These are phyloP conservation scores for Myxozyma kluyveri DNA, from an alignment of 805 yeast genomes.

Conservation along the genomic window DNA sequence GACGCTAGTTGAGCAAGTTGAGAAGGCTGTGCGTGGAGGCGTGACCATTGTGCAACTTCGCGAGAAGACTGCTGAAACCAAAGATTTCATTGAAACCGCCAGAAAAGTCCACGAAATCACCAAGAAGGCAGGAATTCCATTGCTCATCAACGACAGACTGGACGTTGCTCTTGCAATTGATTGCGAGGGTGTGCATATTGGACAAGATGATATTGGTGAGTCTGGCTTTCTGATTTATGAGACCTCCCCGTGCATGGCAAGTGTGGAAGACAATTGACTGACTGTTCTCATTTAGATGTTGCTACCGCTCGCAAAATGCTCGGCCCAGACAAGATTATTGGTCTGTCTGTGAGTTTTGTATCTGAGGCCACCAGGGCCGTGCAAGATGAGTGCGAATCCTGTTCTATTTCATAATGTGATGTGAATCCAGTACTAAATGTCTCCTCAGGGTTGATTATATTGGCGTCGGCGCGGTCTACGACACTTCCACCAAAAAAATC, in stretches of 20 bases:
- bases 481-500: constrained; percentile 68
- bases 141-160: constrained; percentile 79
- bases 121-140: constrained; percentile 57
- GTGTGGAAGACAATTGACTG: background rate
- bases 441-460: constrained; percentile 67
- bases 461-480: constrained; percentile 78
- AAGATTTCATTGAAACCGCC: constrained; percentile 65
- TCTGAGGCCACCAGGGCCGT: constrained; percentile 56
- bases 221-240: background rate
- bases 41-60: constrained; percentile 80
- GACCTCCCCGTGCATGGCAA: background rate
- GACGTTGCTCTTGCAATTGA: constrained; percentile 87
- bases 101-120: constrained; percentile 60
- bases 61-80: constrained; percentile 70
- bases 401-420: constrained; percentile 34
- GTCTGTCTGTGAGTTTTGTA: constrained; percentile 66
- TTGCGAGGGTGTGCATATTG: constrained; percentile 91
- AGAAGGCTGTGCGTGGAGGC: constrained; percentile 63
- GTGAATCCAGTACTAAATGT: constrained; percentile 10
- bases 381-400: constrained; percentile 40
- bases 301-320: constrained; percentile 56
- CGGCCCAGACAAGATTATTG: constrained; percentile 74
- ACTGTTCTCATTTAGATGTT: constrained; percentile 36
- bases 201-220: constrained; percentile 77
- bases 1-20: constrained; percentile 57